Evolutionary conservation across 805 yeast genomes (phyloP).

Genomic region (Zygotorulaspora danielsina): DNA sequence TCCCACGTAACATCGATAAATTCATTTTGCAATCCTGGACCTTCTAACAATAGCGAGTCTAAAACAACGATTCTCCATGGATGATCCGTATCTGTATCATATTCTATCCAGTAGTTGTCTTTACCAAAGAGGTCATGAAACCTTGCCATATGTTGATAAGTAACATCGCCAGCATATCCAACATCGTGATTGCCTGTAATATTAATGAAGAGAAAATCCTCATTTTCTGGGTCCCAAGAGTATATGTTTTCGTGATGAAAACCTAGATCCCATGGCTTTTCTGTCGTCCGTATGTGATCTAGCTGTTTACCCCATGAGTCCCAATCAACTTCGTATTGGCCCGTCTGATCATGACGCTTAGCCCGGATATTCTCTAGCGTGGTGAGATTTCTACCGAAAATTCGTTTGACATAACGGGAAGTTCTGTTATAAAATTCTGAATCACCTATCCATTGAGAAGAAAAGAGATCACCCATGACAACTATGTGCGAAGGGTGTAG

Average conservation of each 20-base stretch:
- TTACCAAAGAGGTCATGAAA: slow-evolving; percentile 72
- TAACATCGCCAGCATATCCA: slow-evolving; percentile 93
- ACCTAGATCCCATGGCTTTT: slow-evolving; percentile 33
- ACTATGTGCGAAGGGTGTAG: slow-evolving; percentile 75
- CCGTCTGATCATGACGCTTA: slow-evolving; percentile 27
- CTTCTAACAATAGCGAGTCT: slow-evolving; percentile 80
- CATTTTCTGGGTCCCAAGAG: slow-evolving; percentile 55
- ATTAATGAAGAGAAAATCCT: slow-evolving; percentile 70
- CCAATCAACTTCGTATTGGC: slow-evolving; percentile 30
- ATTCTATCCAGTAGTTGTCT: slow-evolving; percentile 77
- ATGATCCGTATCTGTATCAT: slow-evolving; percentile 55
- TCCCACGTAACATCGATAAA: slow-evolving; percentile 65
- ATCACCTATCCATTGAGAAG: slow-evolving; percentile 92
- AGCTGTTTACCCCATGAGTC: slow-evolving; percentile 26
- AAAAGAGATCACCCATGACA: slow-evolving; percentile 88
- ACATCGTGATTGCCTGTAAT: slow-evolving; percentile 94
- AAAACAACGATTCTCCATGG: slow-evolving; percentile 90
- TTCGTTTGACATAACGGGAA: slow-evolving; percentile 62
- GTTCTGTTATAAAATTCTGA: slow-evolving; percentile 81
- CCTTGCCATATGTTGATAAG: slow-evolving; percentile 83
- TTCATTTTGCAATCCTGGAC: slow-evolving; percentile 77
- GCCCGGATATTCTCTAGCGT: slow-evolving; percentile 46
- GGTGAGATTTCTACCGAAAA: slow-evolving; percentile 61
- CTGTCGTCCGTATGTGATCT: slow-evolving; percentile 21
- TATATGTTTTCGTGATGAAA: slow-evolving; percentile 58